A percentile compares a stretch with the other conserved stretches of the same genome.
Evolutionary conservation across 331 rosid species (phyloP).

Genomic region (Spiraea crenata): DNA sequence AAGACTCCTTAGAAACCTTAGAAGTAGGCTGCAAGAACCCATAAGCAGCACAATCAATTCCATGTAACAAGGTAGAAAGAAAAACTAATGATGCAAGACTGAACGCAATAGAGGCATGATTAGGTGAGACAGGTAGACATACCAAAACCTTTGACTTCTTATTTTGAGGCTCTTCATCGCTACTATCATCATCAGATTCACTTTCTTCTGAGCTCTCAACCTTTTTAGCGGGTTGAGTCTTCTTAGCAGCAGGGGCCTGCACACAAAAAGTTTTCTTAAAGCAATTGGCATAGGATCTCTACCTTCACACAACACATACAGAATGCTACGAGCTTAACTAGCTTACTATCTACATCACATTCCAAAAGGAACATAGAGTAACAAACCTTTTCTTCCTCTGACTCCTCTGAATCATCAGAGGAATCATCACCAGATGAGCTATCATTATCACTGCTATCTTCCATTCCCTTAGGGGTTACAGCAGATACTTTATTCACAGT

Average conservation of each 20-base stretch:
- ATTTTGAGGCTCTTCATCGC: constrained; percentile 30
- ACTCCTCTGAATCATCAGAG: constrained; percentile 25
- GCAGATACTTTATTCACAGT: constrained; percentile 9
- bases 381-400: constrained; percentile 24
- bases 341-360: not conserved
- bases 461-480: constrained; percentile 5
- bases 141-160: constrained; percentile 37
- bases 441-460: constrained; percentile 5
- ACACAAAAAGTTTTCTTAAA: not conserved
- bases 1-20: not conserved
- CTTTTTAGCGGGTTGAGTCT: constrained; percentile 21
- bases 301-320: not conserved
- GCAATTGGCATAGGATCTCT: not conserved
- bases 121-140: not conserved
- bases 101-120: not conserved
- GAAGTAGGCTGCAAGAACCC: constrained; percentile 16
- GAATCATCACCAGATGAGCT: constrained; percentile 21
- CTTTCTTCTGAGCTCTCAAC: constrained; percentile 24
- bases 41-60: not conserved
- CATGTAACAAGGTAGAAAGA: not conserved
- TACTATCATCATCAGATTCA: constrained; percentile 36
- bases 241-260: constrained; percentile 32
- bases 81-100: not conserved
- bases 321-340: not conserved
- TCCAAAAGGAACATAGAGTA: not conserved